Evolutionary conservation across 148 eudicot species (phyloP).

Genomic region (Camellia japonica): DNA sequence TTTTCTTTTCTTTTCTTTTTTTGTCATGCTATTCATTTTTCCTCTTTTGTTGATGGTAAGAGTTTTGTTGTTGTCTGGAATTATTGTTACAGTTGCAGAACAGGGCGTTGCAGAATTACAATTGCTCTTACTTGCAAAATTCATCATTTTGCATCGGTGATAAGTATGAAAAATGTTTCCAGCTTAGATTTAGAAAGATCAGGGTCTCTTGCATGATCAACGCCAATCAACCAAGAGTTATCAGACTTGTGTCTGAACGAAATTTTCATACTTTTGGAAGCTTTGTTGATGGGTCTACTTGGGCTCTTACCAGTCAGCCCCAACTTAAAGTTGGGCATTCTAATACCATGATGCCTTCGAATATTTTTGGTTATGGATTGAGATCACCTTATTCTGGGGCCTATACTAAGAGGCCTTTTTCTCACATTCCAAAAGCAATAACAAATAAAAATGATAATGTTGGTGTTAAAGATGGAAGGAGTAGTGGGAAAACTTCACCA

Average conservation of each 20-base stretch:
- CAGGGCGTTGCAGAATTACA: constrained; percentile 31
- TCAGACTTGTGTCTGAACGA: constrained; percentile 21
- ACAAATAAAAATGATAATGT: constrained; percentile 20
- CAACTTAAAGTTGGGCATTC: constrained; percentile 30
- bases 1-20: neutral
- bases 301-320: constrained; percentile 25
- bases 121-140: constrained; percentile 23
- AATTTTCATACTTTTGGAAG: constrained; percentile 26
- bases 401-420: constrained; percentile 46
- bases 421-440: constrained; percentile 35
- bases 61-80: neutral
- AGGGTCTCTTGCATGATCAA: constrained; percentile 28
- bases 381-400: constrained; percentile 25
- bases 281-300: constrained; percentile 26
- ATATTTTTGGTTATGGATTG: constrained; percentile 25
- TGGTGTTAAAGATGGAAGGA: constrained; percentile 26
- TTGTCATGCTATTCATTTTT: constrained; percentile 1
- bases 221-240: constrained; percentile 28
- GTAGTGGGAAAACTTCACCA: constrained; percentile 18
- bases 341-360: constrained; percentile 22
- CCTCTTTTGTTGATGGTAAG: neutral
- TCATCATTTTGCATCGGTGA: constrained; percentile 20
- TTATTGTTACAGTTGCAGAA: constrained; percentile 43
- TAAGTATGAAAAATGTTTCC: constrained; percentile 31
- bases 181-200: constrained; percentile 35